phyloP scores from a whole-genome alignment of 2,329 filamentous ascomycete genomes.

The Bertia moriformis region DNA sequence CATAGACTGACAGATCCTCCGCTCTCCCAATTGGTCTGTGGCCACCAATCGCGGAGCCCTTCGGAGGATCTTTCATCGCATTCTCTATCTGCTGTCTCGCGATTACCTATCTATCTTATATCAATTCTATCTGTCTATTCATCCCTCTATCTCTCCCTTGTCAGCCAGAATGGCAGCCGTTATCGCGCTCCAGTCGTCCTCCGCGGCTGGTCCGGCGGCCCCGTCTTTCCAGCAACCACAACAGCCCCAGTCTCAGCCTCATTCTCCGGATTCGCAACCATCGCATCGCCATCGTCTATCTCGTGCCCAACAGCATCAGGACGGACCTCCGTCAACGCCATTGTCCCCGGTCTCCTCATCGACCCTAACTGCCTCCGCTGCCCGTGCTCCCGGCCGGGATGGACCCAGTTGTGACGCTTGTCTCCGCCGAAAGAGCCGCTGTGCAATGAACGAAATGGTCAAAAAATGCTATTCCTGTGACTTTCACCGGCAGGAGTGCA shows the following conservation, averaged over 20 bases:
- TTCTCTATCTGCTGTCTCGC: no score
- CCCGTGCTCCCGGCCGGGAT: slow-evolving; percentile 16
- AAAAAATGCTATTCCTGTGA: slow-evolving; percentile 26
- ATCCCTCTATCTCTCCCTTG: slow-evolving; percentile 2
- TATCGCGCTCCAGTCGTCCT: slow-evolving; percentile 21
- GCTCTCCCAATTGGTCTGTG: no score
- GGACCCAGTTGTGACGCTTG: slow-evolving; percentile 23
- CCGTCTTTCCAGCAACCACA: slow-evolving; percentile 10
- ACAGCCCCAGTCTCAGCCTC: not conserved
- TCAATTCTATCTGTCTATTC: slow-evolving; percentile 3
- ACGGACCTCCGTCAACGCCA: not conserved
- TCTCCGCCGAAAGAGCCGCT: slow-evolving; percentile 22
- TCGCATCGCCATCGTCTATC: not conserved
- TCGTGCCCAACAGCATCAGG: not conserved
- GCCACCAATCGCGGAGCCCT: no score
- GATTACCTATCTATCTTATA: slow-evolving; percentile 2
- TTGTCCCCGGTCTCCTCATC: not conserved
- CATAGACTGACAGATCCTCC: no score
- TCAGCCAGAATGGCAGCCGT: slow-evolving; percentile 1
- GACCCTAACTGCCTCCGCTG: slow-evolving; percentile 9
- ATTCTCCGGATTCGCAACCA: no score
- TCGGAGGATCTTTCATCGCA: no score
- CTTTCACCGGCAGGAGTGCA: slow-evolving; percentile 25
- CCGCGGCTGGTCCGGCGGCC: slow-evolving; percentile 11
- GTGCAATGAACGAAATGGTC: slow-evolving; percentile 24